These are phyloP conservation scores for Pouteria campechiana DNA, from an alignment of 179 eudicot species.

Conservation along the genomic window DNA sequence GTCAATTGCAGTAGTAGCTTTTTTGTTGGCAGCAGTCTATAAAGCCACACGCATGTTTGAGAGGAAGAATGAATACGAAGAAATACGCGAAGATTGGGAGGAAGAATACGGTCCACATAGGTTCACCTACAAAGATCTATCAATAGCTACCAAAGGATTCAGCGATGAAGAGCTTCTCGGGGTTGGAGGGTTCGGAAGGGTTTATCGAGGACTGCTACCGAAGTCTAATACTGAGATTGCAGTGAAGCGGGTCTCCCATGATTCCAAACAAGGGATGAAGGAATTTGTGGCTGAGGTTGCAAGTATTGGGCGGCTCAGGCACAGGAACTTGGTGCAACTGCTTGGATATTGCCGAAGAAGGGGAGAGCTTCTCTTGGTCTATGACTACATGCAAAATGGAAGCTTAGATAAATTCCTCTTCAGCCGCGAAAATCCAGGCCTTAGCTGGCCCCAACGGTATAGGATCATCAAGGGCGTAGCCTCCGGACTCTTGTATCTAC, in stretches of 20 bases:
- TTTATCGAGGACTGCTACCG: slow-evolving; percentile 7
- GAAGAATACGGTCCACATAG: slow-evolving; percentile 22
- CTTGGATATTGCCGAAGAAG: slow-evolving; percentile 24
- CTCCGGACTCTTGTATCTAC: slow-evolving; percentile 16
- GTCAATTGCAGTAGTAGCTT: background rate
- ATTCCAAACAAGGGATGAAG: slow-evolving; percentile 27
- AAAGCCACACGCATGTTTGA: background rate
- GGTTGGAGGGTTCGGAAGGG: slow-evolving; percentile 17
- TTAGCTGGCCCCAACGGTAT: slow-evolving; percentile 14
- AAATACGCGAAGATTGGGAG: slow-evolving; percentile 40
- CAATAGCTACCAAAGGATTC: slow-evolving; percentile 28
- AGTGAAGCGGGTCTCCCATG: slow-evolving; percentile 30
- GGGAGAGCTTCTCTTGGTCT: slow-evolving; percentile 25
- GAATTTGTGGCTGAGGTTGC: slow-evolving; percentile 24
- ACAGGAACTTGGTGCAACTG: slow-evolving; percentile 25
- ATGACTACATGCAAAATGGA: slow-evolving; percentile 25
- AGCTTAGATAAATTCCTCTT: slow-evolving; percentile 23
- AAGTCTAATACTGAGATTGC: slow-evolving; percentile 9
- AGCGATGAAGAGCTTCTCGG: slow-evolving; percentile 17
- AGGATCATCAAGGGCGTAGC: slow-evolving; percentile 25
- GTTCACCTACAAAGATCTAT: slow-evolving; percentile 23
- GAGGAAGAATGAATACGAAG: slow-evolving; percentile 15
- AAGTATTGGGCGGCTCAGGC: slow-evolving; percentile 18
- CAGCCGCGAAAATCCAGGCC: background rate
- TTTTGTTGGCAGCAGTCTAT: background rate